A percentile compares a stretch with the other conserved stretches of the same genome.
Evolutionary conservation across 192 early-diverging fungal species (phyloP).

Genomic region (Bifiguratus adelaidae): DNA sequence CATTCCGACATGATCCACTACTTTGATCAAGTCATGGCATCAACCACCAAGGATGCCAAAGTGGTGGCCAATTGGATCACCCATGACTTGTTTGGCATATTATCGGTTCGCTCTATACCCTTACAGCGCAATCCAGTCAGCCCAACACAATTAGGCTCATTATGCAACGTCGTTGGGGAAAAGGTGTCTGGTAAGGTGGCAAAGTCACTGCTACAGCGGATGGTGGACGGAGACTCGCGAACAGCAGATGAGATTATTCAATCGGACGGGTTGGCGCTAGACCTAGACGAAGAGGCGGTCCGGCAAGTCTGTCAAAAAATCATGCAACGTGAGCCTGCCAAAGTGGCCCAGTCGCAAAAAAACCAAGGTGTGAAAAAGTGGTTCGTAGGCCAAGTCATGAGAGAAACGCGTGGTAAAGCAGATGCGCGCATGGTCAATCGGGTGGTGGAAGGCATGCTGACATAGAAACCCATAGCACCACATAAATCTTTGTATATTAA

Average conservation of each 20-base stretch:
- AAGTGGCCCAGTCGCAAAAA: slow-evolving; percentile 49
- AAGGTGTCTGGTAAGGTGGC: slow-evolving; percentile 37
- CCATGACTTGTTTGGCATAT: slow-evolving; percentile 45
- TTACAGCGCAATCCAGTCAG: slow-evolving; percentile 41
- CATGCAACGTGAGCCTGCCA: slow-evolving; percentile 24
- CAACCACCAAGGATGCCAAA: slow-evolving; percentile 4
- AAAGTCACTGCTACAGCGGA: slow-evolving; percentile 55
- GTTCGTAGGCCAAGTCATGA: slow-evolving; percentile 80
- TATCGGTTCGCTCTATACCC: slow-evolving; percentile 25
- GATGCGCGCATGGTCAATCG: slow-evolving; percentile 61
- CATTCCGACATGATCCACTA: slow-evolving; percentile 65
- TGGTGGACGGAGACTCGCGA: slow-evolving; percentile 53
- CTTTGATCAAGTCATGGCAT: slow-evolving; percentile 53
- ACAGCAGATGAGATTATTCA: slow-evolving; percentile 42
- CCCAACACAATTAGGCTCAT: slow-evolving; percentile 35
- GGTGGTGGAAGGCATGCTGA: slow-evolving; percentile 33
- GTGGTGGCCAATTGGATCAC: too few species aligned
- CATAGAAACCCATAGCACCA: too few species aligned
- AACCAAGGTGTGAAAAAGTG: slow-evolving; percentile 56
- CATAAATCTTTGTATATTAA: too few species aligned
- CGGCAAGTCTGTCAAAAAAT: slow-evolving; percentile 29
- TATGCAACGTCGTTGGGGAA: slow-evolving; percentile 50
- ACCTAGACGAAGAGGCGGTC: slow-evolving; percentile 29
- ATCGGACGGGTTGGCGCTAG: slow-evolving; percentile 46
- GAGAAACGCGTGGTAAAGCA: slow-evolving; percentile 63